Percentiles rank a stretch among this genome's conserved stretches.
Evolutionary conservation across 176 grass and related monocot genomes (phyloP).

Genomic region (Eragrostis curvula): DNA sequence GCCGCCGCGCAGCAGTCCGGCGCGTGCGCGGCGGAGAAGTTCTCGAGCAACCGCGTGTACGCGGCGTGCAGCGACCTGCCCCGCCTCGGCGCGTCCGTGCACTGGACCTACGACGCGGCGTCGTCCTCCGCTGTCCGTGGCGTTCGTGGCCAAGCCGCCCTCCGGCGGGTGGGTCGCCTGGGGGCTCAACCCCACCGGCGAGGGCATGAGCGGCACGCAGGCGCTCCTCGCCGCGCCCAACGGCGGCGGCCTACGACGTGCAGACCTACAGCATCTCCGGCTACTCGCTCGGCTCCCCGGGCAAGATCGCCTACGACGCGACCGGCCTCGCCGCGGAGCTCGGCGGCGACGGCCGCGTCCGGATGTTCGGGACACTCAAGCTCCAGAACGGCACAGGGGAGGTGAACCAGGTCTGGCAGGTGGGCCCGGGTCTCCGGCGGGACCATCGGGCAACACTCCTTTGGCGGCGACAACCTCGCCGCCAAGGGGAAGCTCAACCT

Average conservation of each 20-base stretch:
- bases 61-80: slow-evolving; percentile 63
- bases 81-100: slow-evolving; percentile 59
- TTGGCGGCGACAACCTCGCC: slow-evolving; percentile 5
- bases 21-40: slow-evolving; percentile 43
- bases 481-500: slow-evolving; percentile 73
- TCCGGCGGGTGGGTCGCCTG: slow-evolving; percentile 66
- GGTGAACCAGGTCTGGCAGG: slow-evolving; percentile 87
- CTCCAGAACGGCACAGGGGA: slow-evolving; percentile 45
- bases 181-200: slow-evolving; percentile 57
- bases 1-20: background rate
- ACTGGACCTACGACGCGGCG: slow-evolving; percentile 69
- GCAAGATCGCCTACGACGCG: slow-evolving; percentile 34
- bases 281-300: background rate
- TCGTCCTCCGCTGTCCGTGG: slow-evolving; percentile 48
- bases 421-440: slow-evolving; percentile 10
- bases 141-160: slow-evolving; percentile 53
- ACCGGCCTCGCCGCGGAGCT: slow-evolving; percentile 55
- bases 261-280: slow-evolving; percentile 54
- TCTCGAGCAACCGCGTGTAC: slow-evolving; percentile 56
- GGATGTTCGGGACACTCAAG: slow-evolving; percentile 59
- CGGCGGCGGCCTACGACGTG: slow-evolving; percentile 46
- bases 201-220: slow-evolving; percentile 54
- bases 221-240: slow-evolving; percentile 61
- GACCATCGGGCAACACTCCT: background rate
- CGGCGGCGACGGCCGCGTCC: slow-evolving; percentile 49